Percentiles rank a stretch among this genome's conserved stretches.
These are phyloP conservation scores for Mucor ambiguus DNA, from an alignment of 371 early-diverging fungal genomes.

Conservation along the genomic window DNA sequence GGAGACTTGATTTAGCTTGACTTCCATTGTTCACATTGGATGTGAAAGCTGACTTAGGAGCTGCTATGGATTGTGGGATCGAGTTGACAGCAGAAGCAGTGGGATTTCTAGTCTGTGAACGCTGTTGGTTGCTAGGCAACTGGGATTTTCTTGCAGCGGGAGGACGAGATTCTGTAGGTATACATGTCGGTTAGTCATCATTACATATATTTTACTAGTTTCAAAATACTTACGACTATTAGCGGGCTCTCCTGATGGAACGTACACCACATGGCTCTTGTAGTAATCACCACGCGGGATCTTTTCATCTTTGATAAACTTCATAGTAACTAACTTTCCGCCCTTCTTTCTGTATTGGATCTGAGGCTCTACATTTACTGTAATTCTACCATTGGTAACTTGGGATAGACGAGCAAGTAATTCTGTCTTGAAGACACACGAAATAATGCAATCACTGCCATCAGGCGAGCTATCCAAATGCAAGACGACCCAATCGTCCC, in stretches of 20 bases:
- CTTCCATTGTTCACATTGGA: not conserved
- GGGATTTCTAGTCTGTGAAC: slow-evolving; percentile 55
- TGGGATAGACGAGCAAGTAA: slow-evolving; percentile 64
- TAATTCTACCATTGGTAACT: slow-evolving; percentile 47
- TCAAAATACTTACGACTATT: slow-evolving; percentile 46
- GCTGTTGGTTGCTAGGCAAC: slow-evolving; percentile 13
- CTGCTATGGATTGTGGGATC: slow-evolving; percentile 16
- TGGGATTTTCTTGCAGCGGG: slow-evolving; percentile 62
- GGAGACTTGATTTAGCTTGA: not conserved
- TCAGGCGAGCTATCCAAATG: slow-evolving; percentile 63
- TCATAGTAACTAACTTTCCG: slow-evolving; percentile 71
- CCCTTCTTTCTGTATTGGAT: slow-evolving; percentile 81
- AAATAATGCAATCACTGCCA: slow-evolving; percentile 39
- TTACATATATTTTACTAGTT: not conserved
- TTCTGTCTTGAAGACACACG: slow-evolving; percentile 80
- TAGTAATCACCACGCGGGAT: slow-evolving; percentile 60
- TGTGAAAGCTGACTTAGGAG: not conserved
- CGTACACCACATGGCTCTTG: slow-evolving; percentile 77
- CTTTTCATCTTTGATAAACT: slow-evolving; percentile 77
- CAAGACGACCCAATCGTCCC: slow-evolving; percentile 85
- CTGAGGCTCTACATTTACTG: slow-evolving; percentile 54
- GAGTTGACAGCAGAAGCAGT: slow-evolving; percentile 11
- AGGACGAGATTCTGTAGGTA: slow-evolving; percentile 52
- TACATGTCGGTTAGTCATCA: not conserved
- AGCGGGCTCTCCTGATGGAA: slow-evolving; percentile 73